These are phyloP conservation scores for Coprinopsis cinerea DNA, from an alignment of 768 basidiomycete genomes.

Conservation along the genomic window DNA sequence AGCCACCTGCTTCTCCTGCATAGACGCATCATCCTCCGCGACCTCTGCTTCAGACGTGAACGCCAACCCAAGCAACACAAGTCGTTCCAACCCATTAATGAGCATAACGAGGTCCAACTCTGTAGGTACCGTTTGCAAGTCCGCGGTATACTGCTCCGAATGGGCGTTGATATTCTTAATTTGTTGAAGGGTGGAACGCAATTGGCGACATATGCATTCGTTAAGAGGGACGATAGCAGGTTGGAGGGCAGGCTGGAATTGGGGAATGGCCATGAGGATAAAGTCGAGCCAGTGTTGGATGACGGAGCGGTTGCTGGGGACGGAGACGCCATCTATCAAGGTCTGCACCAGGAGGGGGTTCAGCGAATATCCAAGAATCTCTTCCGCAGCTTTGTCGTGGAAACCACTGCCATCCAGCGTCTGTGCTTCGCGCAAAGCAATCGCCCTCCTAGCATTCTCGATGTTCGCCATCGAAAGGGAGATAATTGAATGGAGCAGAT, in stretches of 20 bases:
- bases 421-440: constrained; percentile 12
- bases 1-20: constrained; percentile 44
- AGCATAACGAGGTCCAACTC: constrained; percentile 85
- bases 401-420: constrained; percentile 6
- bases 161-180: constrained; percentile 37
- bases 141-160: constrained; percentile 30
- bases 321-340: constrained; percentile 73
- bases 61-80: constrained; percentile 68
- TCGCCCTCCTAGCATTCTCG: constrained; percentile 23
- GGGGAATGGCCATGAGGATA: constrained; percentile 82
- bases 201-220: constrained; percentile 73
- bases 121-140: constrained; percentile 47
- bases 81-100: constrained; percentile 75
- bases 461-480: constrained; percentile 48
- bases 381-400: constrained; percentile 24
- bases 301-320: constrained; percentile 65
- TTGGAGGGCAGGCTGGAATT: constrained; percentile 70
- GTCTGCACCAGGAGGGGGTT: constrained; percentile 74
- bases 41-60: constrained; percentile 44
- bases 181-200: constrained; percentile 52
- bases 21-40: constrained; percentile 50
- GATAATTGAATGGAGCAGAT: constrained; percentile 82
- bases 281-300: constrained; percentile 98
- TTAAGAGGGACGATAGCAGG: constrained; percentile 65
- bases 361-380: constrained; percentile 40